Base-by-base conservation (phyloP, 2,329 filamentous ascomycete genomes). In the Aspergillus pseudotamarii region DNA sequence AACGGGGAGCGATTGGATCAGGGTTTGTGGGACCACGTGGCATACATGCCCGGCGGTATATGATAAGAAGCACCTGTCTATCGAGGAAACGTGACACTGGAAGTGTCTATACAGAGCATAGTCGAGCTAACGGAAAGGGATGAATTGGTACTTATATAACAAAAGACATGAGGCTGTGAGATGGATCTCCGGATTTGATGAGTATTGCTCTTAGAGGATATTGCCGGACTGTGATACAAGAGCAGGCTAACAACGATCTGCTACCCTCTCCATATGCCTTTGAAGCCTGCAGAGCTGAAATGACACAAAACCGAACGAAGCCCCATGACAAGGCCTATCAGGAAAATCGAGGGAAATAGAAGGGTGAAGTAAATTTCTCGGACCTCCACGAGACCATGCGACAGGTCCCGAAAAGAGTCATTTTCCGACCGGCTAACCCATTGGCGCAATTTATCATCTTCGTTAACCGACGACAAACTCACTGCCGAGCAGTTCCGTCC, bases 391-490 rank as follows among this genome's bases (percentile, higher is more conserved):
- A n/a, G 2, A 2, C 14, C 1, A 50, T 30, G 26, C 23, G 46
- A 16, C 46, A 28, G 26, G 12, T 30, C 2, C 46, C 46, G 16
- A 11, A 50, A 19, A 1, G 14, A 30, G 21, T 28, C 26, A 8
- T 30, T 30, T 14, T 19, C 26, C 8, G 16, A 3, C 19, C 26
- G 8, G 8, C 46, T 6, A 32, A 19, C 8, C 26, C 14, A 50
- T 50, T 50, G 46, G 46, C 16, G 46, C 46, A 30, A 50, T 50
- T 50, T 30, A 30, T 50, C 3, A 30, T 50, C 8, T 9, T 50
- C 8, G 9, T 8, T 2, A 16, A n/a, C 12, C 0, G 8, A 19
- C 2, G 8, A 19, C 8, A 19, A 10, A 0, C 1, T 16, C 26
- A 9, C 2, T 34, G 30, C 28, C 50, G 30, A 54, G 30, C 4